Evolutionary conservation across 345 rosid species (phyloP), one percentile per base, ranked within the genome.

Genomic region (Mallotus nudiflorus): DNA sequence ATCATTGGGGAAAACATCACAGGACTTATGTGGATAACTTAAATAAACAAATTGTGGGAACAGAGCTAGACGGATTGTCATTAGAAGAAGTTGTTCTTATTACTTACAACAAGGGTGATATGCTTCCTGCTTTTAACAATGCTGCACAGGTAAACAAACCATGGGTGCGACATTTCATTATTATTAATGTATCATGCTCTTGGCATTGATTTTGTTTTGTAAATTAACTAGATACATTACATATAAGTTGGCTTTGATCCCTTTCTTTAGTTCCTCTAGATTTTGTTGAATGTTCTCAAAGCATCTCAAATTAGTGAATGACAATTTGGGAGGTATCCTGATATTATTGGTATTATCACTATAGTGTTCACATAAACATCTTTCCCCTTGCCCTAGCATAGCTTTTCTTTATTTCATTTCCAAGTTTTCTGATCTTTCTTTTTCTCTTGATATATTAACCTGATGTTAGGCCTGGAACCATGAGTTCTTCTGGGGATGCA

Each of bases 1-100:
- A 81, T 80, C 99, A 95, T 27, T 92, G 99, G 97, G 99, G 99
- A 45, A 86, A 95, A 73, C 97, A 95, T 83, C 97, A 90, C 76
- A 83, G 88, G 67, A 78, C 88, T 55, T 95, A 95, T 67, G 92
- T 91, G 59, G 96, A 90, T 57, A 90, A 90, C 77, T 79, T 95
- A 62, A 95, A 91, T 85, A 86, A 83, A 82, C 97, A 95, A 77
- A 79, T 91, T 50, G 80, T 33, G 1, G 96, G 90, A 54, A 90
- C 97, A 29, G 93, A 87, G 45, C 78, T 90, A 44, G 90, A 89
- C 62, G 80, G 82, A 9, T 42, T 81, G 90, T 74, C 91, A 0
- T 67, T 91, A 54, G 95, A 85, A 75, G 93, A 94, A 39, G 74
- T 89, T 50, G 64, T 90, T 40, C 33, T 77, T 76, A 67, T 63